A percentile compares a stretch with the other conserved stretches of the same genome.
Evolutionary conservation across 2,329 filamentous ascomycete species (phyloP).

Genomic region (Dactylellina drechsleri): DNA sequence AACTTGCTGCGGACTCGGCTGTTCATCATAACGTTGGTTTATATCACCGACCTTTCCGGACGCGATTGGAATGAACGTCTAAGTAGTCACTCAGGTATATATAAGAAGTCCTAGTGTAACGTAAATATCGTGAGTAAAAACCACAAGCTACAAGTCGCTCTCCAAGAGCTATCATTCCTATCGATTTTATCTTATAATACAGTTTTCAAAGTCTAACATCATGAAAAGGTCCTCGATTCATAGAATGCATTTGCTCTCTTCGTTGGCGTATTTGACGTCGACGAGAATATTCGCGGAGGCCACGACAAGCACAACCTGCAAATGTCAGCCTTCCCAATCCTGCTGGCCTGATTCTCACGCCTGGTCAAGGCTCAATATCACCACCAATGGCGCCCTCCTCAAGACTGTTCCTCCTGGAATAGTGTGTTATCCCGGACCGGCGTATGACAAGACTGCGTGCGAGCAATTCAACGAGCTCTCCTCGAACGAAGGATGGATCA

Average conservation of each 20-base stretch:
- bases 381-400: constrained; percentile 61
- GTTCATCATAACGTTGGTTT: constrained; percentile 36
- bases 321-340: constrained; percentile 54
- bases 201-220: constrained; percentile 28
- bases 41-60: constrained; percentile 4
- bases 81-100: background rate
- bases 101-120: background rate
- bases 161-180: constrained; percentile 3
- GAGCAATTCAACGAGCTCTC: constrained; percentile 55
- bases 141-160: background rate
- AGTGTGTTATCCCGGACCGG: constrained; percentile 59
- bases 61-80: background rate
- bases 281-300: constrained; percentile 37
- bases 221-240: constrained; percentile 4
- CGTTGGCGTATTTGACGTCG: constrained; percentile 32
- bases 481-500: constrained; percentile 61
- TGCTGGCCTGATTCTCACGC: constrained; percentile 61
- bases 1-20: constrained; percentile 24
- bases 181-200: constrained; percentile 6
- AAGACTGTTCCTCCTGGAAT: constrained; percentile 60
- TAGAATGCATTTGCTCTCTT: constrained; percentile 32
- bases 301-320: constrained; percentile 38
- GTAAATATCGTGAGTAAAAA: constrained; percentile 10
- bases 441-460: constrained; percentile 56
- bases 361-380: constrained; percentile 62